Evolutionary conservation across 2,329 filamentous ascomycete genomes (phyloP).

Genomic region (Fusarium robinianum): DNA sequence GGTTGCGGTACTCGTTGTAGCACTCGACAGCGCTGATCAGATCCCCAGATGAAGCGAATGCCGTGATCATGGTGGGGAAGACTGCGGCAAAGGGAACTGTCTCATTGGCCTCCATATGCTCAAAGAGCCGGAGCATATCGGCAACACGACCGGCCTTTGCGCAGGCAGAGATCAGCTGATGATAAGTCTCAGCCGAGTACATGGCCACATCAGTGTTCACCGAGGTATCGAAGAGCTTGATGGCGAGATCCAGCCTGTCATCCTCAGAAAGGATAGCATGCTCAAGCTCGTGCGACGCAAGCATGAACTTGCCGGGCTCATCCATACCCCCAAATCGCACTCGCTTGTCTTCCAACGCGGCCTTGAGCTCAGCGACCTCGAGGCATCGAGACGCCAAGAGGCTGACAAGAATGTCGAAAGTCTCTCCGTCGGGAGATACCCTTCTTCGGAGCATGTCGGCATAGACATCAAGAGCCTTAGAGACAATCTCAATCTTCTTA

Average conservation of each 20-base stretch:
- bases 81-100: slow-evolving; percentile 77
- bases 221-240: slow-evolving; percentile 84
- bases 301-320: slow-evolving; percentile 82
- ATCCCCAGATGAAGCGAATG: slow-evolving; percentile 81
- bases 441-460: slow-evolving; percentile 91
- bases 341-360: slow-evolving; percentile 78
- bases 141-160: slow-evolving; percentile 78
- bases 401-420: slow-evolving; percentile 85
- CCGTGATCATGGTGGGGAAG: slow-evolving; percentile 93
- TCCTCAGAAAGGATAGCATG: slow-evolving; percentile 85
- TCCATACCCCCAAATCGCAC: slow-evolving; percentile 83
- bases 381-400: slow-evolving; percentile 80
- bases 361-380: slow-evolving; percentile 75
- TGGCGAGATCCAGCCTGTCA: slow-evolving; percentile 80
- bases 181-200: slow-evolving; percentile 83
- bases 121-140: slow-evolving; percentile 89
- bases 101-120: slow-evolving; percentile 83
- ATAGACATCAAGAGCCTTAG: slow-evolving; percentile 93
- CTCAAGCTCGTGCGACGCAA: slow-evolving; percentile 85
- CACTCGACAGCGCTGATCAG: slow-evolving; percentile 87
- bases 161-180: slow-evolving; percentile 83
- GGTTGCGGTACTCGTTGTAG: slow-evolving; percentile 90
- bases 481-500: slow-evolving; percentile 80
- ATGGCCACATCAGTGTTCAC: slow-evolving; percentile 63
- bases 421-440: slow-evolving; percentile 79